Base-by-base conservation (phyloP, 441 rosid genomes). In the Raphanus hybrid region DNA sequence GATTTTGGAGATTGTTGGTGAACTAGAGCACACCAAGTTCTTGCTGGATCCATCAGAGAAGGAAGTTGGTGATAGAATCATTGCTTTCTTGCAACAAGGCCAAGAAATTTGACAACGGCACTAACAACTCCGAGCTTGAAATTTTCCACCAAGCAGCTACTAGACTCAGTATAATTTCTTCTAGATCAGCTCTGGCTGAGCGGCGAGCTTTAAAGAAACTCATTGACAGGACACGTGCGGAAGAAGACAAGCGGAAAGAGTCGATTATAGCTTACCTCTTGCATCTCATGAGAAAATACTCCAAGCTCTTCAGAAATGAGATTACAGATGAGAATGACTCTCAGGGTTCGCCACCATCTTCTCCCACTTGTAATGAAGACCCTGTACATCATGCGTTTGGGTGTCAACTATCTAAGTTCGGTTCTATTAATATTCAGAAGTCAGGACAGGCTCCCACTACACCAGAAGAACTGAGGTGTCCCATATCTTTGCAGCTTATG, bases 231-330 rank as follows among this genome's bases (percentile, higher is more conserved):
- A 96, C 99, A 80, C 97, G 97, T 6, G 83, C 75, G 3, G 99
- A 96, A 89, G 99, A 94, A 82, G 98, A 92, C 85, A 92, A 96
- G 78, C 87, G 98, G 12, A 96, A 94, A 74, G 99, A 96, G 75
- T 93, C 97, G 7, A 96, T 96, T 26, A 97, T 92, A 93, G 97
- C 97, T 41, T 96, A 88, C 87, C 97, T 96, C 54, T 85, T 96
- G 67, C 92, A 88, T 81, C 93, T 96, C 66, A 91, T 96, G 94
- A 87, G 98, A 76, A 96, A 89, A 85, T 96, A 90, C 81, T 93
- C 98, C 7, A 93, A 96, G 85, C 81, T 91, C 66, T 93, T 96
- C 84, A 87, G 99, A 83, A 92, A 84, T 66, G 98, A 96, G 48
- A 71, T 91, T 54, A 58, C 84, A n/a, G 98, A 93, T 80, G 99